Evolutionary conservation across 2,329 filamentous ascomycete species (phyloP), one percentile per base, ranked within the genome.

Genomic region (Tolypocladium endophyticum): DNA sequence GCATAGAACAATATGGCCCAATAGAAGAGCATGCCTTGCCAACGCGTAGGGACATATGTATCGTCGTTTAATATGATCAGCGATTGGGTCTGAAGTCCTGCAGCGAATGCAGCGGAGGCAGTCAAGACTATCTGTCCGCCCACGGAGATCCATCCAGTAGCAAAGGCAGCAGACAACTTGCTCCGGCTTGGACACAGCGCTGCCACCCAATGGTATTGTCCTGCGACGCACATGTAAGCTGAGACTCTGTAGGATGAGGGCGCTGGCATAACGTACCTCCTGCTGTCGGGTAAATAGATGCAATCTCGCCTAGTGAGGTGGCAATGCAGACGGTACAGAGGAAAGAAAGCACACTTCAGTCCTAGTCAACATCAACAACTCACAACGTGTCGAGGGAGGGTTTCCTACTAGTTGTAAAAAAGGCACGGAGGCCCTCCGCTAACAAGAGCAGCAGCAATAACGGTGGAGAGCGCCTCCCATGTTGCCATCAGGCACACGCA

Each of bases 401-500:
- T 20, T 16, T 23, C 41, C 61, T 69, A 75, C 74, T 75, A 72
- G 59, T 77, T 77, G 61, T 75, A 79, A 54, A 79, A 77, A 0
- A 78, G 64, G 61, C 76, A 78, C 1, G 76, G 76, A 1, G 78
- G 75, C 38, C 78, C 77, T 0, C 78, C 78, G 52, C 72, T 77
- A 2, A 71, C 70, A 36, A 80, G 62, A 1, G 77, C 78, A 4
- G 71, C 71, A 2, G 75, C 72, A 14, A 81, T 71, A 5, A 81
- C 78, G 1, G 74, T 75, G 0, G 75, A 75, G 3, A 80, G 65
- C 1, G 78, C 78, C 59, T 81, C 79, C 78, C 78, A 81, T 12
- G 79, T 80, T 43, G 74, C 78, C 77, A 80, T 80, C 53, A 81
- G 68, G 54, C 76, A 79, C 9, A 80, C 66, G 54, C 76, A 76